Conservation (phyloP, 2,329 filamentous ascomycete species). For the Exophiala dermatitidis region DNA sequence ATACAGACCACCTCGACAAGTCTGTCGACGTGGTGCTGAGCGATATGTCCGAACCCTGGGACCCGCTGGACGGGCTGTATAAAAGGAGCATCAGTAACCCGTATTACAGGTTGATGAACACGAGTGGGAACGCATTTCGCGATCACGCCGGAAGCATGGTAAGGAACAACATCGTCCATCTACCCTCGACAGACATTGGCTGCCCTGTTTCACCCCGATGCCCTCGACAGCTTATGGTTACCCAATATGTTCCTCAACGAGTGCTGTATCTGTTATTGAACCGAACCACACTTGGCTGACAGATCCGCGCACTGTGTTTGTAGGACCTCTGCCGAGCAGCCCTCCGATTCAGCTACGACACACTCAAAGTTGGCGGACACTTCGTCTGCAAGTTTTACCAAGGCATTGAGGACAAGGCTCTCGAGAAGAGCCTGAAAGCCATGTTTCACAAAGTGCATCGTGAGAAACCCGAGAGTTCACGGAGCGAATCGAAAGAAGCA, state of each 20-base stretch:
- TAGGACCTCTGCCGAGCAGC: constrained; percentile 88
- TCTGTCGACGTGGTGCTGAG: constrained; percentile 88
- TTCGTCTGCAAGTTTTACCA: constrained; percentile 99
- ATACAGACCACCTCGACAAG: constrained; percentile 39
- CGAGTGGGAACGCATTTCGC: constrained; percentile 74
- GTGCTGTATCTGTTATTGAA: background rate
- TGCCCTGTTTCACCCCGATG: too few species aligned
- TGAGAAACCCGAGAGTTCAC: constrained; percentile 86
- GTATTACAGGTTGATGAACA: constrained; percentile 98
- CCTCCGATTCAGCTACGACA: constrained; percentile 76
- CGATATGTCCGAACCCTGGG: constrained; percentile 99
- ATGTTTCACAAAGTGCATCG: constrained; percentile 74
- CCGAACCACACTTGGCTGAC: background rate
- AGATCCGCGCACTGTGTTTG: background rate
- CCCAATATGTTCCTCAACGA: too few species aligned
- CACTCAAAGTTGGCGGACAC: constrained; percentile 71
- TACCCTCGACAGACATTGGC: background rate
- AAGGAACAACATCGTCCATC: constrained; percentile 14
- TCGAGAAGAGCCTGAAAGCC: constrained; percentile 67
- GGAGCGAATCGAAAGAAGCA: constrained; percentile 74
- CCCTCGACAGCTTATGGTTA: too few species aligned
- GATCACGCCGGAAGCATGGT: constrained; percentile 97
- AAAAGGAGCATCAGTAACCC: constrained; percentile 91
- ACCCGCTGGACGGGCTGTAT: constrained; percentile 68
- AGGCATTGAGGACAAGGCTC: constrained; percentile 70